These are phyloP conservation scores for Didymellaceae sp. DNA, from an alignment of 2,329 filamentous ascomycete species.

Conservation along the genomic window DNA sequence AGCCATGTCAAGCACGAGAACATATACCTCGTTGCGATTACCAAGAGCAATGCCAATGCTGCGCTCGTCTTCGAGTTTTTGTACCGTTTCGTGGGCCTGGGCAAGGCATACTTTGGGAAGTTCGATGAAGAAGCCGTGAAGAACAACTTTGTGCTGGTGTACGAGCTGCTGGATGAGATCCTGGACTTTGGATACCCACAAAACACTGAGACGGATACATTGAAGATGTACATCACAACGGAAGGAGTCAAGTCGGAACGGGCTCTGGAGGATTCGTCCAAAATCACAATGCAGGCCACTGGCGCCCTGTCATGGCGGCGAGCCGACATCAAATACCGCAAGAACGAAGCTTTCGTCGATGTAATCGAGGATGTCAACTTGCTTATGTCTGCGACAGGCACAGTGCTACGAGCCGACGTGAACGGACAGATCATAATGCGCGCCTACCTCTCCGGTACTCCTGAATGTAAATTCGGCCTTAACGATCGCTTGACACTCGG, in stretches of 20 bases:
- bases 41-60: conserved; percentile 98
- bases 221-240: conserved; percentile 99
- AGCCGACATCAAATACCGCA: conserved; percentile 97
- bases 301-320: conserved; percentile 96
- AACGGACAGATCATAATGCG: conserved; percentile 99
- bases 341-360: conserved; percentile 99
- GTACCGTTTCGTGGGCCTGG: conserved; percentile 87
- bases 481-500: conserved; percentile 96
- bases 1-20: conserved; percentile 99
- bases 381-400: conserved; percentile 97
- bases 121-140: conserved; percentile 99
- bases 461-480: conserved; percentile 98
- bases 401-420: conserved; percentile 92
- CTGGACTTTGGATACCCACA: conserved; percentile 99
- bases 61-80: conserved; percentile 98
- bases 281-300: conserved; percentile 99
- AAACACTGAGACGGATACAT: conserved; percentile 96
- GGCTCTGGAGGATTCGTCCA: conserved; percentile 88
- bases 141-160: conserved; percentile 99
- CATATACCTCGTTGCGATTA: conserved; percentile 96
- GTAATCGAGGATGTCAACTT: conserved; percentile 99
- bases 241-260: conserved; percentile 95
- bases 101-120: conserved; percentile 96
- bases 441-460: conserved; percentile 93
- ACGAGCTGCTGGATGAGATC: conserved; percentile 97